Evolutionary conservation across 2,329 filamentous ascomycete species (phyloP).

Genomic region (Verticillium tricorpus): DNA sequence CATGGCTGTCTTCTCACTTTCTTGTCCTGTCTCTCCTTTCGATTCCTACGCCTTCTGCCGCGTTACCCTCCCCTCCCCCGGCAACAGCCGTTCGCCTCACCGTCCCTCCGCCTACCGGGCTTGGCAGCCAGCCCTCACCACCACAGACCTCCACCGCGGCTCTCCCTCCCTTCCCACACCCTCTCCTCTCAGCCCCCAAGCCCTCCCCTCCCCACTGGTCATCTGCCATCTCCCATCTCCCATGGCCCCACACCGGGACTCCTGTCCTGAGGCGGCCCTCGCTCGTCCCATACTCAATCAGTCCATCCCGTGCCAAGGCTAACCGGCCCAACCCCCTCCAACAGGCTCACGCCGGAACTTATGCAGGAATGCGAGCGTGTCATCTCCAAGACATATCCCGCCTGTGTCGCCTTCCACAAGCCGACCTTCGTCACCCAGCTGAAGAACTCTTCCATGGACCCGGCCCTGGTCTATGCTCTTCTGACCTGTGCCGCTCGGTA

Average conservation of each 20-base stretch:
- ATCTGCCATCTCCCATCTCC: background rate
- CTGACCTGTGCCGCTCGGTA: conserved; percentile 55
- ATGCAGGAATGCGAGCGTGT: conserved; percentile 56
- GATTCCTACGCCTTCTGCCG: no score
- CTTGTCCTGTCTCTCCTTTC: background rate
- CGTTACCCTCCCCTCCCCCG: no score
- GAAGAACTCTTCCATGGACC: conserved; percentile 50
- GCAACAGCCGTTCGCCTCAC: background rate
- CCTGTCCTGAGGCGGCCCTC: background rate
- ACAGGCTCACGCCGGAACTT: conserved; percentile 51
- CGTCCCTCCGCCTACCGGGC: conserved; percentile 1
- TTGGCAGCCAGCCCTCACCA: background rate
- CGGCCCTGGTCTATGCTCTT: conserved; percentile 53
- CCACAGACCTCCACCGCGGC: background rate
- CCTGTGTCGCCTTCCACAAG: conserved; percentile 60
- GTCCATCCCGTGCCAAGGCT: conserved; percentile 10
- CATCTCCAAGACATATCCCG: conserved; percentile 56
- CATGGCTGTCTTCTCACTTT: background rate
- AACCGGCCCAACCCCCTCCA: conserved; percentile 13
- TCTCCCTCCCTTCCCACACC: background rate
- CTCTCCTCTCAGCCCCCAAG: background rate
- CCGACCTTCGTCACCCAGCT: conserved; percentile 57
- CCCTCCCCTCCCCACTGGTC: conserved; percentile 4
- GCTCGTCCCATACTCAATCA: background rate
- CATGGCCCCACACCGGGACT: background rate